These are phyloP conservation scores for Boechera stricta DNA, from an alignment of 345 rosid species.

Conservation along the genomic window DNA sequence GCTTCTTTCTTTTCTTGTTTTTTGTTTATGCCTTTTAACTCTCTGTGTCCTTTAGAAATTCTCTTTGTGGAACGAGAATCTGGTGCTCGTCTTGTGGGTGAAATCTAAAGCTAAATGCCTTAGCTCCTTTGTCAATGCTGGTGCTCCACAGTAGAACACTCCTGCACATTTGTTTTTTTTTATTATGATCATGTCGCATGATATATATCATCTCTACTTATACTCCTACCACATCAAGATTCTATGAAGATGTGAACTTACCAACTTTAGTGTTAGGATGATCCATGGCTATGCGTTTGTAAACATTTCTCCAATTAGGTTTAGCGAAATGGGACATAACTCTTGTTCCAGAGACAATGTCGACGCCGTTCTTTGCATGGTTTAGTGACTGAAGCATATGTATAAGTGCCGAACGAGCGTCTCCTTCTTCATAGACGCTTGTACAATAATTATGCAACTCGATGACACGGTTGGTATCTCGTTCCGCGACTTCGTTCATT, in stretches of 20 bases:
- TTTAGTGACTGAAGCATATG: slow-evolving; percentile 78
- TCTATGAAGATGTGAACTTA: slow-evolving; percentile 41
- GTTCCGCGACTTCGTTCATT: slow-evolving; percentile 79
- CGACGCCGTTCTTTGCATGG: slow-evolving; percentile 78
- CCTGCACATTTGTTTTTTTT: slow-evolving; percentile 50
- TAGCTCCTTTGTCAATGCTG: slow-evolving; percentile 70
- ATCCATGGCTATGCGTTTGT: slow-evolving; percentile 66
- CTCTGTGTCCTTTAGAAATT: slow-evolving; percentile 53
- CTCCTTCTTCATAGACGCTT: slow-evolving; percentile 87
- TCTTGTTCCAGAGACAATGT: slow-evolving; percentile 76
- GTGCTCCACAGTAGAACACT: slow-evolving; percentile 81
- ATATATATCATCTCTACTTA: slow-evolving; percentile 7
- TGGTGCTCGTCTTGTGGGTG: slow-evolving; percentile 74
- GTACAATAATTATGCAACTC: slow-evolving; percentile 84
- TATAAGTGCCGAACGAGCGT: slow-evolving; percentile 80
- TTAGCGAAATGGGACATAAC: slow-evolving; percentile 86
- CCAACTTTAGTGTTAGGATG: slow-evolving; percentile 71
- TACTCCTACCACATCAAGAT: background rate
- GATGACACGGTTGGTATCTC: slow-evolving; percentile 64
- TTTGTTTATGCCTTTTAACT: slow-evolving; percentile 5
- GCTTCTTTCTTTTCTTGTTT: background rate
- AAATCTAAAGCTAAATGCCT: slow-evolving; percentile 74
- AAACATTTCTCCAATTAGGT: slow-evolving; percentile 78
- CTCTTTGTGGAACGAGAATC: slow-evolving; percentile 79
- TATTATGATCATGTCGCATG: background rate